A percentile compares a stretch with the other conserved stretches of the same genome.
Conservation (phyloP, 805 yeast genomes). For the Blastobotrys attinorum region DNA sequence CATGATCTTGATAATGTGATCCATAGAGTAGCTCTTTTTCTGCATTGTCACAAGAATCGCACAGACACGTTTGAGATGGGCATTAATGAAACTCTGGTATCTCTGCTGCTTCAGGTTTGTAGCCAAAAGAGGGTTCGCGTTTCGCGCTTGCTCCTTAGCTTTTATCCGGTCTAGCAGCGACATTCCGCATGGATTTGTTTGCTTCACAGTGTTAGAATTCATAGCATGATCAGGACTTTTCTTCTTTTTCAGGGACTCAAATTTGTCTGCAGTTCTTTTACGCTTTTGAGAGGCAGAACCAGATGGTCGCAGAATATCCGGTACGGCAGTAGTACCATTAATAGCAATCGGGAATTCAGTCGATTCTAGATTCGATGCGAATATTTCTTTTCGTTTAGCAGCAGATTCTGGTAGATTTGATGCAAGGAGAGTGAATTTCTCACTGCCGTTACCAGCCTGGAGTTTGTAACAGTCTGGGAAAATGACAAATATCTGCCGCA, state of each 20-base stretch:
- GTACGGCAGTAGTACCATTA: neutral
- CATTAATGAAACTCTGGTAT: conserved; percentile 16
- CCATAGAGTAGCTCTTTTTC: conserved; percentile 13
- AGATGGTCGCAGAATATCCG: conserved; percentile 1
- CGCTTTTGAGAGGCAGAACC: neutral
- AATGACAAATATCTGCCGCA: conserved; percentile 17
- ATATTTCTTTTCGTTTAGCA: conserved; percentile 1
- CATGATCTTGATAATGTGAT: conserved; percentile 18
- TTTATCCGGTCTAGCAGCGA: conserved; percentile 25
- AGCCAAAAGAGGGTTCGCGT: neutral
- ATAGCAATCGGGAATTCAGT: neutral
- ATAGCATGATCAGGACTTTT: neutral
- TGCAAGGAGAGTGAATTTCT: neutral
- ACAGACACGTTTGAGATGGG: conserved; percentile 20
- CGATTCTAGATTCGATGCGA: neutral
- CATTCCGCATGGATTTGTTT: neutral
- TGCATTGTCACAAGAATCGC: conserved; percentile 18
- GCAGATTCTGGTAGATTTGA: conserved; percentile 2
- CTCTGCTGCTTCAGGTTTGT: conserved; percentile 1
- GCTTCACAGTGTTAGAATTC: neutral
- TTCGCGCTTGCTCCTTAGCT: conserved; percentile 22
- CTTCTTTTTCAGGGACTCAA: conserved; percentile 9
- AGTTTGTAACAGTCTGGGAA: conserved; percentile 21
- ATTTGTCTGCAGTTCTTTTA: conserved; percentile 3
- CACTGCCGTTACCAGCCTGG: too few species aligned